phyloP scores from a whole-genome alignment of 164 flowering plant genomes.

The Nymphaea thermarum region DNA sequence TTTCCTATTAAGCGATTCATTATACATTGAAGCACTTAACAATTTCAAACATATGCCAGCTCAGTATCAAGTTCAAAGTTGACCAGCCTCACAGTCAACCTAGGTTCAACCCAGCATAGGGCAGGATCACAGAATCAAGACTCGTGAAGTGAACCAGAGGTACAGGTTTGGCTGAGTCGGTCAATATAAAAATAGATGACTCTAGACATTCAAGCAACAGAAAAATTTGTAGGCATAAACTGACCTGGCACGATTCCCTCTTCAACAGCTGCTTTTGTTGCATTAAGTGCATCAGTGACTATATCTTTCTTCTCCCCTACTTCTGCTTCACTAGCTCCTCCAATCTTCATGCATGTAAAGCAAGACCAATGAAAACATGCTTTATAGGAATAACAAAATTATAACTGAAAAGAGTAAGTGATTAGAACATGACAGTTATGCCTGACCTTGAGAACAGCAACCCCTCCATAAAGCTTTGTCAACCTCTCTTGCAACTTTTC shows the following conservation, averaged over 20 bases:
- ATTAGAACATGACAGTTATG: neutral
- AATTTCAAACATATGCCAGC: too few relatives aligned
- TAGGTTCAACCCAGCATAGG: too few relatives aligned
- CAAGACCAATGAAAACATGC: neutral
- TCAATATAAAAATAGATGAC: too few relatives aligned
- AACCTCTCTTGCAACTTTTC: conserved; percentile 89
- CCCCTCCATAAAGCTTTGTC: conserved; percentile 93
- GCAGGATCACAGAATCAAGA: too few relatives aligned
- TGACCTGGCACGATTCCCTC: conserved; percentile 92
- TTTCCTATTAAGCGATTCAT: too few relatives aligned
- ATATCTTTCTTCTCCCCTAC: conserved; percentile 94
- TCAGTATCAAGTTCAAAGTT: too few relatives aligned
- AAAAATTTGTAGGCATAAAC: neutral
- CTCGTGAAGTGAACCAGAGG: too few relatives aligned
- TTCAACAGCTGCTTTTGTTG: conserved; percentile 95
- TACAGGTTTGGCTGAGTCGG: too few relatives aligned
- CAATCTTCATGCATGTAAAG: conserved; percentile 40
- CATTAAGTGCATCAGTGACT: conserved; percentile 92
- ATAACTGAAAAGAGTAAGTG: neutral
- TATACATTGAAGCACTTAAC: too few relatives aligned
- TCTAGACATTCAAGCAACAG: too few relatives aligned
- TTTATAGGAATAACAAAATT: neutral
- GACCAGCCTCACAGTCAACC: too few relatives aligned
- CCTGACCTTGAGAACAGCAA: conserved; percentile 82
- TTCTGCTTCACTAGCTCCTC: conserved; percentile 98